Evolutionary conservation across 78 protist species (phyloP), one percentile per base, ranked within the genome.

Genomic region (Polysphondylium violaceum): DNA sequence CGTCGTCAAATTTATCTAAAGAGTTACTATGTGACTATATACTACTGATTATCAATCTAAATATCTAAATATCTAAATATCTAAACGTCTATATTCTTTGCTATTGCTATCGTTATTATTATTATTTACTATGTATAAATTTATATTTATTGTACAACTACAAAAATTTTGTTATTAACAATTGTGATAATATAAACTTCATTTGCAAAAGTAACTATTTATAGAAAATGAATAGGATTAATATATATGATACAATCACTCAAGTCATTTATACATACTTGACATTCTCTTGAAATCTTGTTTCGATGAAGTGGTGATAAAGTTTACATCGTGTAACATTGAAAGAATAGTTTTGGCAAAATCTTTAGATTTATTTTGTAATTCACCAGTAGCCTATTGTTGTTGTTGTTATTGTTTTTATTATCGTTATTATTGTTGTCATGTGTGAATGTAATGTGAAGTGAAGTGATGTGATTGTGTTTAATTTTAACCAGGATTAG

Each of bases 211-310:
- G 61, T 65, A 67, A 81, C 89, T 78, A 25, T 44, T 23, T 17
- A 12, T 11, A n/a, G 25, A 55, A 19, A 14, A 60, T 29, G 5
- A 43, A 21, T 61, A 14, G 3, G 33, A 43, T 33, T 5, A 41
- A 23, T 41, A n/a, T 41, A 41, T 25, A 3, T 43, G 25, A 5
- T n/a, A 9, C 3, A 43, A 47, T 9, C 14, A 64, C 27, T 27
- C 43, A 51, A 65, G 33, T 0, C 33, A 7, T 16, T n/a, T 61
- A 19, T 33, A 78, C 59, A 78, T 65, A 78, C 88, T 35, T 81
- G 77, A 65, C 38, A 81, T 29, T 81, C 89, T 81, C 43, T 81
- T 81, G 41, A 81, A 81, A 53, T 81, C 89, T 68, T 81, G 89
- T 29, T 55, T 41, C 31, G 21, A 68, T 25, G 89, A n/a, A 16